phyloP scores from a whole-genome alignment of 148 eudicot genomes.

The Nepenthes gracilis region DNA sequence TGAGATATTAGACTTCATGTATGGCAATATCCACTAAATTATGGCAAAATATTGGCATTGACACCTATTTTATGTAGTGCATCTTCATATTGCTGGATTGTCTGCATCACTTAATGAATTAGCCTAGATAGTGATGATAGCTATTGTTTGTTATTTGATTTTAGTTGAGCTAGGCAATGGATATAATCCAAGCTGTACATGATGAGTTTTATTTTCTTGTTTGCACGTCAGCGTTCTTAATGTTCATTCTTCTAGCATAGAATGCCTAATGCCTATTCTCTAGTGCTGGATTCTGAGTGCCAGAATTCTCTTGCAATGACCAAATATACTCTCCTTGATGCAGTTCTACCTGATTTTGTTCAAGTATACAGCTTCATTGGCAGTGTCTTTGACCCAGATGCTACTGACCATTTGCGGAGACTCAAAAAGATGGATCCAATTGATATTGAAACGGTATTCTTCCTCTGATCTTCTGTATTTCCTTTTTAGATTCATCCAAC shows the following conservation, averaged over 20 bases:
- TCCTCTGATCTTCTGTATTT: neutral
- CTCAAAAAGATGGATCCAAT: conserved; percentile 88
- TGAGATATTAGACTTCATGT: no score
- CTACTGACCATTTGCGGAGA: conserved; percentile 47
- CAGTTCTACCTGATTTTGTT: conserved; percentile 96
- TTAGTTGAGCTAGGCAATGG: no score
- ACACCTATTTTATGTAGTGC: no score
- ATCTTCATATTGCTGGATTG: no score
- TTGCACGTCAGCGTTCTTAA: no score
- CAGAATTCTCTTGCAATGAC: neutral
- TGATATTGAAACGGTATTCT: conserved; percentile 83
- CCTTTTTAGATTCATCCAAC: neutral
- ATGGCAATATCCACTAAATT: no score
- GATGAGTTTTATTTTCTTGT: no score
- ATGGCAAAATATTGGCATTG: no score
- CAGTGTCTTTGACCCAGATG: conserved; percentile 85
- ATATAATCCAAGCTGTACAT: no score
- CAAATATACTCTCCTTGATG: conserved; percentile 12
- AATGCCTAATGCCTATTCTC: neutral
- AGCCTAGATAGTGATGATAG: no score
- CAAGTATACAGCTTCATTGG: conserved; percentile 91
- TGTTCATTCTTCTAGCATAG: neutral
- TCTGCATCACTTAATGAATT: no score
- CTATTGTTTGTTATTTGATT: no score
- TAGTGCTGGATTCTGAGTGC: neutral